Conservation (phyloP, 805 yeast species). For the Blastobotrys mokoenaii region DNA sequence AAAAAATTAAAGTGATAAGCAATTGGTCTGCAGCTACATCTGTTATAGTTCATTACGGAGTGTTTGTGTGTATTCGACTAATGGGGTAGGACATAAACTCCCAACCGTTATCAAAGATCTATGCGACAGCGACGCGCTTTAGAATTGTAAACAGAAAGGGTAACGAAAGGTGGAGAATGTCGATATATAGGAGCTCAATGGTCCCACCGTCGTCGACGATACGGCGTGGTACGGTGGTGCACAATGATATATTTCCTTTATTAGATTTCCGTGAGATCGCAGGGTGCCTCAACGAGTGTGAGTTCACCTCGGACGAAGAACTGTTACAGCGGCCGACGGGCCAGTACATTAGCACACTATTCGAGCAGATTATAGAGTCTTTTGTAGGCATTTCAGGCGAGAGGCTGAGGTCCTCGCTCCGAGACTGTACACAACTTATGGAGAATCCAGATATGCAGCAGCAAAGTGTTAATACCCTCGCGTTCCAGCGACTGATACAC, state of each 20-base stretch:
- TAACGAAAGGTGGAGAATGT: not conserved
- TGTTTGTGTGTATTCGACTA: too few species aligned
- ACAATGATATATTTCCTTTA: constrained; percentile 39
- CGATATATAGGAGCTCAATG: not conserved
- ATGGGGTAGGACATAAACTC: too few species aligned
- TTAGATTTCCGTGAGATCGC: constrained; percentile 54
- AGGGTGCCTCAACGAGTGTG: constrained; percentile 51
- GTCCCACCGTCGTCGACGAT: constrained; percentile 5
- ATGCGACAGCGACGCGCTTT: too few species aligned
- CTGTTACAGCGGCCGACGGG: constrained; percentile 49
- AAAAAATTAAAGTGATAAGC: too few species aligned
- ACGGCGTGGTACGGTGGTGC: not conserved
- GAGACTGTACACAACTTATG: constrained; percentile 29
- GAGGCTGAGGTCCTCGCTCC: constrained; percentile 20
- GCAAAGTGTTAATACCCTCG: constrained; percentile 42
- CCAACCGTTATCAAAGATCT: too few species aligned
- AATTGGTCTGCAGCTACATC: too few species aligned
- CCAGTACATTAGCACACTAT: constrained; percentile 44
- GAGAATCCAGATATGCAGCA: constrained; percentile 27
- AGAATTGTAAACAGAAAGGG: too few species aligned
- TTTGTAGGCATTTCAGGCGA: constrained; percentile 46
- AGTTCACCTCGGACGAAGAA: constrained; percentile 43
- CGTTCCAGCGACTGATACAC: constrained; percentile 50
- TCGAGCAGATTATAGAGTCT: constrained; percentile 53
- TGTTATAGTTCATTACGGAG: too few species aligned